Evolutionary conservation across 192 early-diverging fungal species (phyloP), one percentile per base, ranked within the genome.

Genomic region (Gonapodya prolifera): DNA sequence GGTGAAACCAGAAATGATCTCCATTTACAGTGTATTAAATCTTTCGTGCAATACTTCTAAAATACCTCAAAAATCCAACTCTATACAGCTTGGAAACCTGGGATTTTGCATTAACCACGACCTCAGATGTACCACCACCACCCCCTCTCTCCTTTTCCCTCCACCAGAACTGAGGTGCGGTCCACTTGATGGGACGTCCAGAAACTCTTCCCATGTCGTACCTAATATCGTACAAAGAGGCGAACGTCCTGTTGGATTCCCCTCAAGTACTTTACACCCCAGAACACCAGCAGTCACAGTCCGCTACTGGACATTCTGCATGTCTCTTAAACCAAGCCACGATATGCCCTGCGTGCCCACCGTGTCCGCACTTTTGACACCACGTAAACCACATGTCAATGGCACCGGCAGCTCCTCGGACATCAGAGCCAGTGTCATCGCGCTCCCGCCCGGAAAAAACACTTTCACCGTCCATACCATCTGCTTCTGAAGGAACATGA

Each of bases 281-380:
- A 73, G 71, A 73, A 77, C 94, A 95, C 76, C 82, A 81, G 83
- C 94, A 95, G 34, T 82, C 83, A 80, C 97, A 99, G 33, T 92
- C 92, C n/a, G 95, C 90, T 1, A 99, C 95, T 30, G 97, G 96
- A 82, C 97, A 99, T 34, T 84, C 85, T 29, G 80, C 78, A 81
- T 99, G 94, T 0, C 86, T 90, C 74, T 88, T 83, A 81, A 99
- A 99, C 97, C 97, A 99, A 45, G 92, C 86, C 34, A 88, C 81
- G 84, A 99, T 88, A 79, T 99, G 97, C 33, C 87, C 83, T 0
- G 92, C 91, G 80, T 99, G 97, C 0, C 97, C 97, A 35, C 97
- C 97, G 83, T 99, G 97, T 17, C 93, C 87, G 83, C 97, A 99
- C 8, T 93, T 93, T 82, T 97, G 95, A 83, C 97, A 99, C 97